Conservation (phyloP, 768 basidiomycete species). For the Pleurotus tuber-regium region DNA sequence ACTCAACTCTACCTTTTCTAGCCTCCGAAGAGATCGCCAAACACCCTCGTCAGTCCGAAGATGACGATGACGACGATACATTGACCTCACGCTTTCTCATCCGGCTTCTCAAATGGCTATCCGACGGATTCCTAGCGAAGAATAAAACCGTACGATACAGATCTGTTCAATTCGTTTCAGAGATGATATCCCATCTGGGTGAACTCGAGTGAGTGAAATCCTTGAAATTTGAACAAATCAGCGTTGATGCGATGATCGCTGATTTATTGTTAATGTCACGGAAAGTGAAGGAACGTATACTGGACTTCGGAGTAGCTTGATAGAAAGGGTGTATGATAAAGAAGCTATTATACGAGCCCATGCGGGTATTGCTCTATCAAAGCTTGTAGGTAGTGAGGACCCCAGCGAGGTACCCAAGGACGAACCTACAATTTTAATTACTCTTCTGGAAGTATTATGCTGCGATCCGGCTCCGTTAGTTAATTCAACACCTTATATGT, state of each 20-base stretch:
- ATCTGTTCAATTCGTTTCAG: slow-evolving; percentile 75
- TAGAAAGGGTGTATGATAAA: slow-evolving; percentile 84
- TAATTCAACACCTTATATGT: background rate
- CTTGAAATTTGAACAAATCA: too few species aligned
- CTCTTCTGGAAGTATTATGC: slow-evolving; percentile 64
- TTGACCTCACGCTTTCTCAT: slow-evolving; percentile 66
- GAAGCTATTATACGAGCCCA: slow-evolving; percentile 82
- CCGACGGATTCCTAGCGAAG: slow-evolving; percentile 85
- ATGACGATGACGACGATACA: slow-evolving; percentile 63
- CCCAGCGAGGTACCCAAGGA: slow-evolving; percentile 47
- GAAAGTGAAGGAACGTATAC: slow-evolving; percentile 80
- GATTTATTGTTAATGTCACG: background rate
- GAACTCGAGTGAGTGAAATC: slow-evolving; percentile 77
- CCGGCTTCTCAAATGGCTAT: slow-evolving; percentile 66
- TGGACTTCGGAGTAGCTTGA: slow-evolving; percentile 60
- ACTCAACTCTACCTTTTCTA: slow-evolving; percentile 20
- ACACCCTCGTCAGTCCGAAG: slow-evolving; percentile 46
- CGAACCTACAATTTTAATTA: slow-evolving; percentile 56
- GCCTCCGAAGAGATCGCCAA: slow-evolving; percentile 25
- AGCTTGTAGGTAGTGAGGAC: slow-evolving; percentile 72
- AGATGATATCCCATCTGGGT: slow-evolving; percentile 81
- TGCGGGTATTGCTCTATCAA: slow-evolving; percentile 78
- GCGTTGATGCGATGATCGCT: too few species aligned
- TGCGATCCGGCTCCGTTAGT: slow-evolving; percentile 71
- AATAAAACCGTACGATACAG: slow-evolving; percentile 88